Conservation (phyloP, 2,329 filamentous ascomycete species). For the Fusarium sp. region DNA sequence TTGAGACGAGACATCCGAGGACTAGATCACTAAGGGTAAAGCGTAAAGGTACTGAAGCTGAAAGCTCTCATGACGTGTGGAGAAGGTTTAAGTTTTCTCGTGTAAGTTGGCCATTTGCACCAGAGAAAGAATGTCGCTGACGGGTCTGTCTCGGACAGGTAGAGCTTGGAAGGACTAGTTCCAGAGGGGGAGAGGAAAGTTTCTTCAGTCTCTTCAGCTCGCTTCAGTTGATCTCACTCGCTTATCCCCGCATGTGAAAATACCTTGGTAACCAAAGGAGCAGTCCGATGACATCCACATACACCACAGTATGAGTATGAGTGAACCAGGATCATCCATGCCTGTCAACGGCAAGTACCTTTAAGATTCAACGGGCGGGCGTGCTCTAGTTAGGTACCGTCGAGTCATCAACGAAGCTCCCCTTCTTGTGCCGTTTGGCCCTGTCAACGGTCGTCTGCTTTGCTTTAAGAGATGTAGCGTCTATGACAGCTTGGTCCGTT, state of each 20-base stretch:
- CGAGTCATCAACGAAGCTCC: neutral
- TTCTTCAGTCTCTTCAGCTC: constrained; percentile 11
- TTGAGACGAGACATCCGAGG: constrained; percentile 12
- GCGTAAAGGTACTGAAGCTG: neutral
- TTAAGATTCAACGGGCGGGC: constrained; percentile 10
- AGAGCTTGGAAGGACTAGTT: neutral
- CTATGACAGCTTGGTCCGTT: constrained; percentile 2
- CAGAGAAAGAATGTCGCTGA: constrained; percentile 27
- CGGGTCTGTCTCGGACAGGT: constrained; percentile 26
- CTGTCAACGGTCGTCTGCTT: neutral
- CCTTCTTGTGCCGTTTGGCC: neutral
- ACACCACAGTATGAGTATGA: neutral
- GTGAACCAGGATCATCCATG: neutral
- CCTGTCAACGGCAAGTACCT: neutral
- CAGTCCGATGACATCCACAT: neutral
- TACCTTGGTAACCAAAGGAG: neutral
- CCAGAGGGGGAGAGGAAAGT: constrained; percentile 8
- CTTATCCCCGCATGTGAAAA: constrained; percentile 8
- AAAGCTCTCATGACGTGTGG: constrained; percentile 11
- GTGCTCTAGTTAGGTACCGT: neutral
- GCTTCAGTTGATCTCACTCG: constrained; percentile 7
- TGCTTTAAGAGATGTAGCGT: neutral
- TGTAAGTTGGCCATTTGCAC: neutral
- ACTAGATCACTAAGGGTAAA: constrained; percentile 13
- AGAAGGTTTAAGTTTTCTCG: neutral